Base-by-base conservation (phyloP, 768 basidiomycete species). In the Nidularia sp. region DNA sequence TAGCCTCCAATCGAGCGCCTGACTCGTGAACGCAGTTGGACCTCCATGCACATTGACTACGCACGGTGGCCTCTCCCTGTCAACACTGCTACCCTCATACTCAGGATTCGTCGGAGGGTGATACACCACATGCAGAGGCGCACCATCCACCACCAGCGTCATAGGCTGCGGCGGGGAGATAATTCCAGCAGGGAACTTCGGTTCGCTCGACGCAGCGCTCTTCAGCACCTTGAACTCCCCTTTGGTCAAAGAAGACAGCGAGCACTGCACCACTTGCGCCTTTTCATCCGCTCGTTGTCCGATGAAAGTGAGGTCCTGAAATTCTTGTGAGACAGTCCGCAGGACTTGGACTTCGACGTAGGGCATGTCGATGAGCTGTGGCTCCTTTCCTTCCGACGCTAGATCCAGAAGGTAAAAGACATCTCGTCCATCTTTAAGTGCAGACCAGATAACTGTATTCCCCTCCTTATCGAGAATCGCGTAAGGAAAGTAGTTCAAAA, bases 31-130 rank as follows among this genome's bases (percentile, higher is more conserved):
- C 2, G 57, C 58, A 0, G 87, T 90, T 0, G 91, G 90, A 0
- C 90, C 90, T 0, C 90, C 90, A 53, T 92, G 90, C 4, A 78
- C 76, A 34, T 73, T 58, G 9, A 89, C 68, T 6, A 90, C 72
- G 51, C 81, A 83, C 6, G 90, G 90, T 0, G 90, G 90, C 47
- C 72, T 75, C 64, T 87, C 84, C 3, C 72, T 76, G 0, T 58
- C 55, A 5, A 74, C 60, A 42, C 65, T 78, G 3, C 75, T 69
- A 0, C 78, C 84, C 1, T 65, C 59, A 56, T 84, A 90, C 0
- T 69, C 61, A 0, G 85, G 83, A 59, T 90, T 90, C 47, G 69
- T 75, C 0, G 90, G 90, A 0, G 80, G 71, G 57, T 86, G 88
- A 60, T 77, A 88, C 25, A 89, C 71, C 15, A 82, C 79, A 60